Evolutionary conservation across 345 rosid species (phyloP), one percentile per base, ranked within the genome.

Genomic region (Acer negundo): DNA sequence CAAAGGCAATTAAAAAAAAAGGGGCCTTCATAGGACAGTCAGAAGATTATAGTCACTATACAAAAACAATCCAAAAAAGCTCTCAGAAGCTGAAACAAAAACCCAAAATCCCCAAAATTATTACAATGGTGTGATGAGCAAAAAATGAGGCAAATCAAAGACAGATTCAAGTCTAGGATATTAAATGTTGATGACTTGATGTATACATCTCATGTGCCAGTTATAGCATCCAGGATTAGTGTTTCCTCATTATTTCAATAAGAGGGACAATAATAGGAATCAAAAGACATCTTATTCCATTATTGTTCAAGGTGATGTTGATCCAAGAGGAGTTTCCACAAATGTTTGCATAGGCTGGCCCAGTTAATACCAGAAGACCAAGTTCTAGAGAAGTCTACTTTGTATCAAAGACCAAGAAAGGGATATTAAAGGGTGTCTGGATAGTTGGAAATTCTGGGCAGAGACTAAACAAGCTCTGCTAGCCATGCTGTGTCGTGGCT

Each of bases 331-430:
- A 4, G 84, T 87, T 31, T 93, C 89, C 46, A 87, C 92, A 24
- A 96, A 91, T 64, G 88, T 89, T 0, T 91, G 94, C 78, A 91
- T 93, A 74, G 97, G 96, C 3, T 89, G 89, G 90, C 97, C 97
- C 0, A 96, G 96, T 0, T 94, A 4, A 86, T 91, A 82, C 80
- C 88, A 4, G 95, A 93, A 38, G 95, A 93, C n/a, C 87, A 79
- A 69, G 91, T 93, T 70, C 84, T 91, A 6, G 93, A 89, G 77
- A 90, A 86, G 59, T 93, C 96, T 1, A 89, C 94, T 4, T 79
- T 91, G 77, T 80, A 63, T 46, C 90, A 93, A 80, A 74, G 91
- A 92, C 92, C 10, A 87, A 73, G 64, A 75, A 85, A 44, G 89
- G 94, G 24, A 83, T 84, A 40, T 61, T 93, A 10, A 88, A 77